Base-by-base conservation (phyloP, 2,329 filamentous ascomycete species). In the Fusarium odoratissimum region DNA sequence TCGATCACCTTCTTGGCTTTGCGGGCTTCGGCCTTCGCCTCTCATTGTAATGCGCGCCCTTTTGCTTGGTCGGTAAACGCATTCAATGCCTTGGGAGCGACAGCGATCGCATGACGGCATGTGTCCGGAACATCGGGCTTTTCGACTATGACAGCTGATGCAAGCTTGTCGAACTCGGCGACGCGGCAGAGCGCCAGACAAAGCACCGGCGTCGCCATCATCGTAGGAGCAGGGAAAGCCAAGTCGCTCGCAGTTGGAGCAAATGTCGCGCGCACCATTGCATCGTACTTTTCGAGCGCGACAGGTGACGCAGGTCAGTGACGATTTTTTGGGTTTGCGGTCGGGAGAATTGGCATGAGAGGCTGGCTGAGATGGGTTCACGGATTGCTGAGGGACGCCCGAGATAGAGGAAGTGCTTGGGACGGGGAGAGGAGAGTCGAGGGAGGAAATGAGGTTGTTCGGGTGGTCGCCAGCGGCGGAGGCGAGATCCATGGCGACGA, bases 191-290 rank as follows among this genome's bases (percentile, higher is more conserved):
- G 83, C 80, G 55, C 84, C 79, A 38, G 82, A 83, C 73, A 85
- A 83, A 49, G 82, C 77, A 17, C 83, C 82, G 35, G 82, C 73
- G 60, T 82, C 82, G 51, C 80, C 81, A 59, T 88, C 86, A 65
- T 88, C 86, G 75, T 89, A 90, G 12, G 87, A 87, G 77, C 88
- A 90, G 11, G 84, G 83, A 72, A 90, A 89, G 52, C 86, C 87
- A 48, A 90, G 84, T 25, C 88, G 86, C 70, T 89, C 86, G 79
- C 88, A 90, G 79, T 89, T 89, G 79, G 86, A 85, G 78, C 88
- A 90, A 65, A 87, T 80, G 55, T 85, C 83, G 44, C 85, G 85
- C 17, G 84, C 82, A 40, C 87, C 86, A 75, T 89, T 87, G 80
- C 88, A 90, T 52, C 88, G 87, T 25, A 90, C 88, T 79, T 90